Evolutionary conservation across 192 early-diverging fungal genomes (phyloP).

Genomic region (Pilaira anomala): DNA sequence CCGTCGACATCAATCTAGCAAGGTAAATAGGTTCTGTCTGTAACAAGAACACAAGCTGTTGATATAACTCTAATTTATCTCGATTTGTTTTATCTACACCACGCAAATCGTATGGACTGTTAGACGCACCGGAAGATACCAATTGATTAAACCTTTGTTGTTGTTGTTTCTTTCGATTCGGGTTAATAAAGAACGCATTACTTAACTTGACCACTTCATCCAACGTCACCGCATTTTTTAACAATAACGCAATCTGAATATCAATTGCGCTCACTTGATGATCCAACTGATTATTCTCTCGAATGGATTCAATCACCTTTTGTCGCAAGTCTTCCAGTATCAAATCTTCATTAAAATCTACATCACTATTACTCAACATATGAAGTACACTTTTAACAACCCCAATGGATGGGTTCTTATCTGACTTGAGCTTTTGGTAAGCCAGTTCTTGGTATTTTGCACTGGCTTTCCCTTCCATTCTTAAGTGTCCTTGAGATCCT

Average conservation of each 20-base stretch:
- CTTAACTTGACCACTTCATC: slow-evolving; percentile 82
- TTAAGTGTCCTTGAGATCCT: neutral
- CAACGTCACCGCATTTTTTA: slow-evolving; percentile 92
- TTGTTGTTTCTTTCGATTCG: slow-evolving; percentile 41
- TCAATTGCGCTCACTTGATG: slow-evolving; percentile 84
- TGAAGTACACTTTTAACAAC: slow-evolving; percentile 84
- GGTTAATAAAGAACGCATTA: slow-evolving; percentile 22
- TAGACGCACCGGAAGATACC: slow-evolving; percentile 25
- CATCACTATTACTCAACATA: slow-evolving; percentile 84
- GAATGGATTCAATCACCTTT: slow-evolving; percentile 81
- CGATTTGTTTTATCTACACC: slow-evolving; percentile 85
- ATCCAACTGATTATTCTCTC: slow-evolving; percentile 83
- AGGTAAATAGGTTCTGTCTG: slow-evolving; percentile 96
- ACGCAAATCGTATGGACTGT: slow-evolving; percentile 61
- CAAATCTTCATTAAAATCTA: slow-evolving; percentile 93
- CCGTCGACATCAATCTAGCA: slow-evolving; percentile 78
- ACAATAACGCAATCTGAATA: slow-evolving; percentile 92
- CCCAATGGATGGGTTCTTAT: slow-evolving; percentile 75
- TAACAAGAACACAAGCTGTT: slow-evolving; percentile 93
- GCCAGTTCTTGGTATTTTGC: slow-evolving; percentile 67
- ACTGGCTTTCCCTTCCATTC: neutral
- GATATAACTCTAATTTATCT: slow-evolving; percentile 76
- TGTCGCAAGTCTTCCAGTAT: slow-evolving; percentile 78
- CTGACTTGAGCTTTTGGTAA: slow-evolving; percentile 34
- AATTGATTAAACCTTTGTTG: slow-evolving; percentile 48